phyloP scores from a whole-genome alignment of 139 green algal genomes.

The Tetraselmis chui region DNA sequence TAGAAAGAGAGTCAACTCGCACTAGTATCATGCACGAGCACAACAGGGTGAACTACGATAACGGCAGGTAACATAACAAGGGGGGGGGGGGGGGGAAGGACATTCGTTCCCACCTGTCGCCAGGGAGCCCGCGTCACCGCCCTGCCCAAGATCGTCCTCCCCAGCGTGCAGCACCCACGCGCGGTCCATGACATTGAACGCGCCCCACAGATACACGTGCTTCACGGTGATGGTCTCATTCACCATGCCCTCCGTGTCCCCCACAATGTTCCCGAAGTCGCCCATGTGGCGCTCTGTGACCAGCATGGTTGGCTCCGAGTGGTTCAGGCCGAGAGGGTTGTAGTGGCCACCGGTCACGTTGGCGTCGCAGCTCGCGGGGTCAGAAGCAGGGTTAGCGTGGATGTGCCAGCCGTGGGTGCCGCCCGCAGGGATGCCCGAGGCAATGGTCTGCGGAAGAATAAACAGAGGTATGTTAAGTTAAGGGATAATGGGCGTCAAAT shows the following conservation, averaged over 20 bases:
- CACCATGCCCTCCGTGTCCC: neutral
- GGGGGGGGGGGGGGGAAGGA: too few relatives aligned
- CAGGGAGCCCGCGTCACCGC: neutral
- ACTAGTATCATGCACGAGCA: too few relatives aligned
- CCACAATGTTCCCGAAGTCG: neutral
- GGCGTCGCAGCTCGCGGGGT: neutral
- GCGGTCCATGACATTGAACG: neutral
- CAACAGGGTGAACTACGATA: too few relatives aligned
- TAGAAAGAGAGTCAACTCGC: too few relatives aligned
- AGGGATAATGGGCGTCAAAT: too few relatives aligned
- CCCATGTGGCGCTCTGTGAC: neutral
- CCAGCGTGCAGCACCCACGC: neutral
- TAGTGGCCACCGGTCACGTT: neutral
- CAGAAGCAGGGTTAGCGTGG: neutral
- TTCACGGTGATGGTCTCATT: neutral
- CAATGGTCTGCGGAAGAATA: neutral
- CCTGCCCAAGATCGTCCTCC: neutral
- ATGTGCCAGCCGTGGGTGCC: neutral
- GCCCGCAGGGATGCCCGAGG: neutral
- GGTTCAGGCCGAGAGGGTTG: neutral
- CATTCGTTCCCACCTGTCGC: neutral
- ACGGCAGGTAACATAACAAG: too few relatives aligned
- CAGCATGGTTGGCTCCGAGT: neutral
- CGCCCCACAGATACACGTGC: neutral
- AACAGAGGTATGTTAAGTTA: too few relatives aligned